Base-by-base conservation (phyloP, 1,284 basidiomycete genomes). In the Cryptococcus sp. region DNA sequence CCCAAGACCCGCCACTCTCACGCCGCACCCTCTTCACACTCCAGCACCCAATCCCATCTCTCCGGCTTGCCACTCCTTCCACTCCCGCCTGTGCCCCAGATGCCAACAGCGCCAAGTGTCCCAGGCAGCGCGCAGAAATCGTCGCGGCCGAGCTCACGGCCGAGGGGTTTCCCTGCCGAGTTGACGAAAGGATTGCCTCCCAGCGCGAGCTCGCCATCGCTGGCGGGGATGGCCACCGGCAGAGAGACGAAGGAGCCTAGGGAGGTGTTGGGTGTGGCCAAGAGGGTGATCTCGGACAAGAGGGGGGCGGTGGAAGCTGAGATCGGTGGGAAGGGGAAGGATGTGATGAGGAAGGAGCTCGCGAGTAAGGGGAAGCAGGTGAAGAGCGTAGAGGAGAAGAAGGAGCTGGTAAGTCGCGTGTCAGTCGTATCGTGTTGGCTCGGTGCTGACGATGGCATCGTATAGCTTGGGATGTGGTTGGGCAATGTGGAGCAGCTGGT, bases 401-500 rank as follows among this genome's bases (percentile, higher is more conserved):
- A 88, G 76, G 83, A 85, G 70, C 75, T 89, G 43, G 71, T 73
- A 57, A 68, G 71, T 66, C 3, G 12, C 11, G 28, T 38, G 23
- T 54, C 11, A 37, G 20, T 40, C 46, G 7, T 43, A n/a, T n/a
- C n/a, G n/a, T n/a, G n/a, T 23, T 52, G 13, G 18, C 24, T 37
- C 12, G 33, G 23, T 33, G 42, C 18, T 47, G 28, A 43, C 13
- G 33, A 45, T 62, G 46, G 52, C 37, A 15, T 21, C 33, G 21
- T 38, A 16, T 55, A 73, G 71, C 71, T 93, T 52, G 86, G 86
- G 0, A 84, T 83, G 51, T 86, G 91, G 84, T 73, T 93, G 48
- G 90, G 89, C 1, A 93, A 93, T 69, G 89, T 93, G 7, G 89
- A 92, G 70, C 86, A 87, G 47, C 80, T 92, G 9, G 88, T 93